Conservation (phyloP, 164 flowering plant species). For the Piper longum region DNA sequence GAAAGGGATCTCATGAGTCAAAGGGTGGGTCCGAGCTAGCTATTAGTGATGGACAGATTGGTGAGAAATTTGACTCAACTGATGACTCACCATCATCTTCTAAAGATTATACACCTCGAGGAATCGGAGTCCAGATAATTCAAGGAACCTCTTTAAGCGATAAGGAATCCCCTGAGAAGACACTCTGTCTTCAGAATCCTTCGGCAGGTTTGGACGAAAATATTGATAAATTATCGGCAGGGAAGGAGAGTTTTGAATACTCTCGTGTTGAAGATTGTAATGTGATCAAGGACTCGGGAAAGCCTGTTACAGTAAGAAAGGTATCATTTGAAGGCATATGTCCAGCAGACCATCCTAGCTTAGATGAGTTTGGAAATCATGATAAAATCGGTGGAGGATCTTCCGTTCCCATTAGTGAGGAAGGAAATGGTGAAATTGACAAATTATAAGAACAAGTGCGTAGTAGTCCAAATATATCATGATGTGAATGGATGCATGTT, state of each 20-base stretch:
- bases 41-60: background rate
- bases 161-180: slow-evolving; percentile 1
- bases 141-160: background rate
- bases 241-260: background rate
- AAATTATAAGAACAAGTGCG: no score
- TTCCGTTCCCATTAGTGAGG: background rate
- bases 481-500: background rate
- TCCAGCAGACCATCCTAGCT: background rate
- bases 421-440: background rate
- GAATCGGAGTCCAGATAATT: background rate
- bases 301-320: background rate
- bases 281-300: background rate
- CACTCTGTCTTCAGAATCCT: background rate
- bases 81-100: slow-evolving; percentile 2
- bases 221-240: background rate
- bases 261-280: background rate
- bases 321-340: background rate
- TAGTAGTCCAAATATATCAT: background rate
- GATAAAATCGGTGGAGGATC: background rate
- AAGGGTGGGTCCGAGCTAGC: background rate
- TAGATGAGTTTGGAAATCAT: background rate
- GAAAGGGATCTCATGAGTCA: background rate
- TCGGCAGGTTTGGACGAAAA: background rate
- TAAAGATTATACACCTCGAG: slow-evolving; percentile 1
- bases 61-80: background rate